Base-by-base conservation (phyloP, 2,329 filamentous ascomycete genomes). In the Fusarium globosum region DNA sequence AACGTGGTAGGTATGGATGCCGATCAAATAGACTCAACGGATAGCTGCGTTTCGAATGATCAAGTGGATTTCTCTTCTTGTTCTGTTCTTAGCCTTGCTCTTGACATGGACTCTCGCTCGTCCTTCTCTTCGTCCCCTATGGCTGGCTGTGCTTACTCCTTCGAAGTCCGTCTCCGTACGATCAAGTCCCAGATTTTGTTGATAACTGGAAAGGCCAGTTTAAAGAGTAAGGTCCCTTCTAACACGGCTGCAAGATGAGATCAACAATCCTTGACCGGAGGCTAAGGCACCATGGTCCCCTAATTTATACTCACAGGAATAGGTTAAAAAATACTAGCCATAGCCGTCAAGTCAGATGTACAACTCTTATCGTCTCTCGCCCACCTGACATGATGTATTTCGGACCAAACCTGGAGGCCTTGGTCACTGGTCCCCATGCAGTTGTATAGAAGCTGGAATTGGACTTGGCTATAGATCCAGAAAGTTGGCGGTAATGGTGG, bases 291-390 rank as follows among this genome's bases (percentile, higher is more conserved):
- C 63, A 43, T 56, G 23, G 57, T 66, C 74, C 57, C 70, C 64
- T 66, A 59, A 75, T 76, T 78, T 80, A 80, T 80, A 80, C 71
- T 77, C 65, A 65, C 57, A 48, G 57, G 61, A 58, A 60, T 57
- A 57, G 53, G 62, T 76, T 77, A 79, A 78, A 78, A 74, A 76
- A 79, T 78, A 79, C 72, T 66, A 76, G 59, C 61, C 58, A 69
- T 61, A 58, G 48, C 23, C 35, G 61, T 42, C 41, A 74, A 78
- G 73, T 79, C 71, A 77, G 70, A 65, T 75, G 75, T 79, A 79
- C 76, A 68, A 69, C 55, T 57, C 53, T 52, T 41, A 39, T 71
- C 68, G 69, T 78, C 75, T 71, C 64, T 78, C 74, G 73, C 75
- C 73, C 63, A 57, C 73, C 67, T 72, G 60, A 67, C 65, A 48